phyloP scores from a whole-genome alignment of 2,329 filamentous ascomycete genomes.

The Teratosphaeria pseudoeucalypti region DNA sequence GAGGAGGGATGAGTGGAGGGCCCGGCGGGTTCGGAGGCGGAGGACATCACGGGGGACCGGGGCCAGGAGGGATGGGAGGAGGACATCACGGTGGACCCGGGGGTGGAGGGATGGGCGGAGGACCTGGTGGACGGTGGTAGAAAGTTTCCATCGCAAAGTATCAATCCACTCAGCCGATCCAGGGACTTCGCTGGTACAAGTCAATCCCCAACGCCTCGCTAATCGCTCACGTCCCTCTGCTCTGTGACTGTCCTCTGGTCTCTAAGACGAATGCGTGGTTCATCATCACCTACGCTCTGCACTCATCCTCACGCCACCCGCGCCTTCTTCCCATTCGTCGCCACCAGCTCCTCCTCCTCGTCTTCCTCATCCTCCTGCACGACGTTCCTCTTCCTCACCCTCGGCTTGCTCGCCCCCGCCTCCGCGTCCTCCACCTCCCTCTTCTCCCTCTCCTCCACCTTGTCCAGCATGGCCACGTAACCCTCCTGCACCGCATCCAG shows the following conservation, averaged over 20 bases:
- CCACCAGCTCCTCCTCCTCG: conserved; percentile 1
- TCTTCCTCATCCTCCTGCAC: conserved; percentile 3
- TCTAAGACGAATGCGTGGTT: too few species aligned
- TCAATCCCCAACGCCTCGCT: neutral
- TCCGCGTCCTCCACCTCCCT: neutral
- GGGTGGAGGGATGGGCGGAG: neutral
- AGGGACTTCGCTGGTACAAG: too few species aligned
- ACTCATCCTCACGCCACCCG: neutral
- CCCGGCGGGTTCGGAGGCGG: neutral
- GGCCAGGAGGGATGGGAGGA: too few species aligned
- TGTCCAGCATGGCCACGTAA: conserved; percentile 57
- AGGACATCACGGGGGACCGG: neutral
- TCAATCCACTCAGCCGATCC: too few species aligned
- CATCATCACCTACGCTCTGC: too few species aligned
- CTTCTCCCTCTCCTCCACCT: conserved; percentile 27
- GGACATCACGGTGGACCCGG: neutral
- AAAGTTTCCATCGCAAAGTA: neutral
- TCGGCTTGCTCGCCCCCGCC: neutral
- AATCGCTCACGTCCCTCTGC: neutral
- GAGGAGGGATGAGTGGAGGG: neutral
- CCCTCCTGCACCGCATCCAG: conserved; percentile 59
- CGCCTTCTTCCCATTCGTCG: neutral
- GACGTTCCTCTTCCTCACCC: conserved; percentile 4
- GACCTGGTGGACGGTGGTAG: neutral
- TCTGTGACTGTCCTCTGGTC: neutral